phyloP scores from a whole-genome alignment of 495 filamentous ascomycete species.

The Trypethelium eluteriae region DNA sequence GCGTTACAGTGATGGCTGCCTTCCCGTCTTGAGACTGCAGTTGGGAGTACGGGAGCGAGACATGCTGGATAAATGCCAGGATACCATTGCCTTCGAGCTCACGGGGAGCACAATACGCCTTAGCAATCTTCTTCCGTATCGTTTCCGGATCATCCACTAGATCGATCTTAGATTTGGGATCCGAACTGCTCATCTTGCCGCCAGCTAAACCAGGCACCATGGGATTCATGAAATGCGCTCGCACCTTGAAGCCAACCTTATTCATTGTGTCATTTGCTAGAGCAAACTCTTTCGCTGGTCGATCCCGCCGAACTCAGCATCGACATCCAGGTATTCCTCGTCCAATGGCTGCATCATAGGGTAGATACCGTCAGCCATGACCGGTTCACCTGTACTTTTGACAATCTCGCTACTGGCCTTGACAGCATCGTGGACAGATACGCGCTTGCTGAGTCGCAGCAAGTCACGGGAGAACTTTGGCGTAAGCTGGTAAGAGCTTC shows the following conservation, averaged over 20 bases:
- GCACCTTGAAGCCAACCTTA: conserved; percentile 56
- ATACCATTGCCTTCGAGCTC: conserved; percentile 80
- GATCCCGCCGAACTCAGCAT: conserved; percentile 70
- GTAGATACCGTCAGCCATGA: conserved; percentile 75
- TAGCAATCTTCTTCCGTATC: conserved; percentile 72
- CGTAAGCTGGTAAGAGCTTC: conserved; percentile 70
- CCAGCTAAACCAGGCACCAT: conserved; percentile 82
- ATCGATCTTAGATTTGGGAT: conserved; percentile 79
- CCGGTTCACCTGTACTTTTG: conserved; percentile 72
- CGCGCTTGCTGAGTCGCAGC: conserved; percentile 39
- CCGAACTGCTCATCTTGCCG: conserved; percentile 63
- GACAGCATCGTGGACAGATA: conserved; percentile 57
- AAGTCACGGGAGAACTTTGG: conserved; percentile 66
- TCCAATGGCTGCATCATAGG: conserved; percentile 85
- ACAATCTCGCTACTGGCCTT: conserved; percentile 89
- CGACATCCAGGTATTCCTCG: conserved; percentile 79
- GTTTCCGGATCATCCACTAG: conserved; percentile 68
- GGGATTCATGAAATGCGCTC: conserved; percentile 81
- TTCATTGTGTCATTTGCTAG: conserved; percentile 70
- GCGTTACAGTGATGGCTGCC: no score
- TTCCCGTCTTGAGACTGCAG: no score
- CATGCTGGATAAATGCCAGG: conserved; percentile 71
- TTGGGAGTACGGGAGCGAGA: conserved; percentile 55
- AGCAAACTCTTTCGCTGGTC: conserved; percentile 85
- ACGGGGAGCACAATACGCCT: conserved; percentile 67